Evolutionary conservation across 768 basidiomycete genomes (phyloP).

Genomic region (Gelatoporia subvermispora): DNA sequence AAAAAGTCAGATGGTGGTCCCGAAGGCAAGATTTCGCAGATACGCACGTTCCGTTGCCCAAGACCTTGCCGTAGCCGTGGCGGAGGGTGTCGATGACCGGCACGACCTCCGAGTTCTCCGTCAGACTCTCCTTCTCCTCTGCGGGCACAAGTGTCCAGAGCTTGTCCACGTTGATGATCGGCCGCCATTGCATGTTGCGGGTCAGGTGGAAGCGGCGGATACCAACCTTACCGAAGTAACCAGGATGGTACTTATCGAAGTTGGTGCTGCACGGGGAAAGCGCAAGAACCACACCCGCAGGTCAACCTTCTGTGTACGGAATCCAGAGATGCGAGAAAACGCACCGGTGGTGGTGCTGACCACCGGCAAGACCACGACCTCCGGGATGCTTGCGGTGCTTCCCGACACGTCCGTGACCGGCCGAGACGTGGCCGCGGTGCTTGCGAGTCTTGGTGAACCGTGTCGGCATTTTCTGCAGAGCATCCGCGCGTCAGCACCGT

Average conservation of each 20-base stretch:
- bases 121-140: constrained; percentile 76
- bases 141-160: constrained; percentile 87
- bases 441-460: constrained; percentile 96
- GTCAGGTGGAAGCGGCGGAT: constrained; percentile 98
- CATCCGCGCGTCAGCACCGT: constrained; percentile 18
- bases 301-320: background rate
- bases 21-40: background rate
- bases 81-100: constrained; percentile 89
- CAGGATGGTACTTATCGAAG: constrained; percentile 99
- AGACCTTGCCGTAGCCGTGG: constrained; percentile 86
- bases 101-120: constrained; percentile 72
- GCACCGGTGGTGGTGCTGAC: constrained; percentile 97
- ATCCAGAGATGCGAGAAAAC: constrained; percentile 23
- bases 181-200: constrained; percentile 86
- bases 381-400: constrained; percentile 99
- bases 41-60: constrained; percentile 89
- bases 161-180: constrained; percentile 98
- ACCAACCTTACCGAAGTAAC: constrained; percentile 99
- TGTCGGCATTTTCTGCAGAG: constrained; percentile 78
- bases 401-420: constrained; percentile 99
- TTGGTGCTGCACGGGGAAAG: constrained; percentile 60
- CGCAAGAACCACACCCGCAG: background rate
- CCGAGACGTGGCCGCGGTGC: constrained; percentile 98
- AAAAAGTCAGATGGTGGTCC: background rate
- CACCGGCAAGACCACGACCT: constrained; percentile 99